A percentile compares a stretch with the other conserved stretches of the same genome.
These are phyloP conservation scores for Aspergillus floridensis DNA, from an alignment of 2,329 filamentous ascomycete species.

Conservation along the genomic window DNA sequence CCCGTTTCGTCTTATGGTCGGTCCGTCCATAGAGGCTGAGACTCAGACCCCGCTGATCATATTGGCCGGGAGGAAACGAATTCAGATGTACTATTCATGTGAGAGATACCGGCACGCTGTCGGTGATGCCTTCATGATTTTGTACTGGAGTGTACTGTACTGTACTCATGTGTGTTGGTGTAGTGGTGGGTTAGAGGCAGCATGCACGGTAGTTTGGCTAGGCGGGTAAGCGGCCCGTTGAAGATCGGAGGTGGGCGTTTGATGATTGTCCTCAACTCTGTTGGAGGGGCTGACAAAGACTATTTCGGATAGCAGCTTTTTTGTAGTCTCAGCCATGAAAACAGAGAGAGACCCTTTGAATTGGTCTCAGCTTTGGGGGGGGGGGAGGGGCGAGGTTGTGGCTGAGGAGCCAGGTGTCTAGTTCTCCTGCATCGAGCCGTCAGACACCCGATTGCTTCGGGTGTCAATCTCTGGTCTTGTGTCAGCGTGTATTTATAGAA, in stretches of 20 bases:
- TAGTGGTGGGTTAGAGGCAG: background rate
- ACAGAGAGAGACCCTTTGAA: background rate
- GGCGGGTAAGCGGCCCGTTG: background rate
- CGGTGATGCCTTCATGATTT: background rate
- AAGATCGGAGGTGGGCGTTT: background rate
- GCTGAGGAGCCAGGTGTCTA: conserved; percentile 7
- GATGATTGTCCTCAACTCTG: background rate
- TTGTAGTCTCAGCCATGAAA: background rate
- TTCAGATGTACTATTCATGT: too few species aligned
- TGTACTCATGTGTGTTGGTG: background rate
- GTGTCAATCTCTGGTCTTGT: background rate
- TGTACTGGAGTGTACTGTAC: background rate
- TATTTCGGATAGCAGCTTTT: background rate
- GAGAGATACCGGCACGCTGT: background rate
- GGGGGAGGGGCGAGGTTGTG: background rate
- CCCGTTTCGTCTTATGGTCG: background rate
- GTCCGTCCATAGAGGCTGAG: background rate
- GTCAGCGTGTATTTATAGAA: background rate
- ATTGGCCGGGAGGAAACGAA: background rate
- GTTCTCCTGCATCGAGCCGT: background rate
- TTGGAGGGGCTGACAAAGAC: background rate
- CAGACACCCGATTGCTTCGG: background rate
- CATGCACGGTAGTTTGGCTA: background rate
- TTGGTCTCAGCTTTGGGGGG: background rate
- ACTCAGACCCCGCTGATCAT: background rate